Evolutionary conservation across 1,139 yeast genomes (phyloP).

Genomic region (Suhomyces anneliseae): DNA sequence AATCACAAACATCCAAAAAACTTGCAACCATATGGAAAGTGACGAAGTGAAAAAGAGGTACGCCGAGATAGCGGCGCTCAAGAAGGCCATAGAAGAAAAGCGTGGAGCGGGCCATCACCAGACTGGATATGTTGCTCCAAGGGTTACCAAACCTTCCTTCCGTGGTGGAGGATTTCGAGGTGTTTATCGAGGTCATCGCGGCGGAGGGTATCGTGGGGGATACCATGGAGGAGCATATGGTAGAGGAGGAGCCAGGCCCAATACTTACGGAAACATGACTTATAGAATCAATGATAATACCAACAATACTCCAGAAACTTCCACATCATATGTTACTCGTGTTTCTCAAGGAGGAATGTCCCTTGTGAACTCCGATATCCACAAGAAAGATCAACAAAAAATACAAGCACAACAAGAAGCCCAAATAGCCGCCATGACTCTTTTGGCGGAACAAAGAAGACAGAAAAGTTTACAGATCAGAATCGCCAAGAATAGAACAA

Average conservation of each 20-base stretch:
- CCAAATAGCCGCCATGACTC: constrained; percentile 19
- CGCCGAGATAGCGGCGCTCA: constrained; percentile 36
- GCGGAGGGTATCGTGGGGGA: constrained; percentile 1
- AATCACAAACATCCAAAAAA: not conserved
- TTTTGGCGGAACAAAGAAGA: constrained; percentile 16
- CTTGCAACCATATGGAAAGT: constrained; percentile 6
- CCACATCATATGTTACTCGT: constrained; percentile 19
- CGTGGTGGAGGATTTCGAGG: constrained; percentile 13
- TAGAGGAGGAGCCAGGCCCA: not conserved
- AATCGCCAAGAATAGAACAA: constrained; percentile 22
- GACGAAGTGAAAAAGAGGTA: constrained; percentile 28
- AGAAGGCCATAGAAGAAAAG: constrained; percentile 26
- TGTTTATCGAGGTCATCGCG: constrained; percentile 6
- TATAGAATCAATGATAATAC: constrained; percentile 17
- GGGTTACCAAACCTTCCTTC: not conserved
- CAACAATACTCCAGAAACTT: not conserved
- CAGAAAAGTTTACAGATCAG: constrained; percentile 8
- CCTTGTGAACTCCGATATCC: constrained; percentile 34
- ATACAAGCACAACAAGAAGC: constrained; percentile 13
- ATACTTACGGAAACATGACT: constrained; percentile 25
- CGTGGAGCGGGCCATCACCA: constrained; percentile 1
- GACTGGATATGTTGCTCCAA: not conserved
- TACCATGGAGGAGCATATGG: not conserved
- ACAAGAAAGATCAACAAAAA: constrained; percentile 31
- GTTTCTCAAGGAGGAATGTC: constrained; percentile 37